Conservation (phyloP, 1,284 basidiomycete species). For the Ustilago shanxiensis region DNA sequence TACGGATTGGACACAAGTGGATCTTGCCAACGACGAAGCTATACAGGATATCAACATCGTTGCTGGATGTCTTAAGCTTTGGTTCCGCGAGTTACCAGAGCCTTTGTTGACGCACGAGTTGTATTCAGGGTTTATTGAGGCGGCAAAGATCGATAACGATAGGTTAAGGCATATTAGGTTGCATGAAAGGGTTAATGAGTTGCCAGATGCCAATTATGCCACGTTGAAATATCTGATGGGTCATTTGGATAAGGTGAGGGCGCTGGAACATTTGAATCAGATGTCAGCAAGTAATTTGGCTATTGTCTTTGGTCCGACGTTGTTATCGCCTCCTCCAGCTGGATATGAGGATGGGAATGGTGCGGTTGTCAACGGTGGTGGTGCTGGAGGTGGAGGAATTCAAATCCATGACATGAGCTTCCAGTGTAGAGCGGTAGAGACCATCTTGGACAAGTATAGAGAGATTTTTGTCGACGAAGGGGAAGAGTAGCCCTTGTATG, state of each 20-base stretch:
- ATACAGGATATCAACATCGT: constrained; percentile 93
- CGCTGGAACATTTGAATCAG: constrained; percentile 76
- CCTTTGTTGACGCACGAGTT: constrained; percentile 87
- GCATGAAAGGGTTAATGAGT: constrained; percentile 95
- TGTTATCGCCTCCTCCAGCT: constrained; percentile 71
- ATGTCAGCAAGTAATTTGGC: constrained; percentile 95
- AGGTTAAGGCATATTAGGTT: constrained; percentile 82
- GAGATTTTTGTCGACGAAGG: constrained; percentile 67
- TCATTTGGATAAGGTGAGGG: constrained; percentile 78
- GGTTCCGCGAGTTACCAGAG: constrained; percentile 96
- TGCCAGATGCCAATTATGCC: constrained; percentile 97
- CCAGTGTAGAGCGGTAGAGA: constrained; percentile 68
- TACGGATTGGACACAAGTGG: constrained; percentile 69
- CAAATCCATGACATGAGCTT: constrained; percentile 67
- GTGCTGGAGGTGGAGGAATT: constrained; percentile 32
- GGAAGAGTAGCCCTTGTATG: constrained; percentile 30
- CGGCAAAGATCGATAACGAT: constrained; percentile 84
- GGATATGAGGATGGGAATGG: constrained; percentile 15
- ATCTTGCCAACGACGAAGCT: constrained; percentile 65
- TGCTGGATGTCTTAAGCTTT: constrained; percentile 90
- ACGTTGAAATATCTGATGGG: constrained; percentile 96
- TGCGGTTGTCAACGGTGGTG: background rate
- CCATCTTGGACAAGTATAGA: constrained; percentile 65
- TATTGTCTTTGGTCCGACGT: constrained; percentile 96
- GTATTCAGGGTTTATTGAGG: constrained; percentile 93